Evolutionary conservation across 345 rosid genomes (phyloP).

Genomic region (Populus alba): DNA sequence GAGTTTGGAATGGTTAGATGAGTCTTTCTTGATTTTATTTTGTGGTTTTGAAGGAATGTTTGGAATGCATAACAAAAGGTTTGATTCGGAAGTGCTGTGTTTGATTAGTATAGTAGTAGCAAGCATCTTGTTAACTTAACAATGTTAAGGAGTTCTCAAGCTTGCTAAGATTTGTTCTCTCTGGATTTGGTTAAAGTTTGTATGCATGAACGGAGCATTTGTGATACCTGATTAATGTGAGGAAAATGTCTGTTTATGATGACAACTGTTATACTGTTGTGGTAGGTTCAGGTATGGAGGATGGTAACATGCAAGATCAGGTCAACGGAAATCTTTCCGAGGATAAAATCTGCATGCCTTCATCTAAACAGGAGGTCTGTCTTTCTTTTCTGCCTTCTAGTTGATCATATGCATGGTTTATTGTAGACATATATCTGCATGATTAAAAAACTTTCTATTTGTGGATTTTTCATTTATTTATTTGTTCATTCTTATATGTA

Average conservation of each 20-base stretch:
- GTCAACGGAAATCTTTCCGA: conserved; percentile 41
- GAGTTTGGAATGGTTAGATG: background rate
- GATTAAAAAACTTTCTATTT: background rate
- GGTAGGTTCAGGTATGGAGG: conserved; percentile 42
- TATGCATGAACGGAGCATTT: background rate
- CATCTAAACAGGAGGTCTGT: conserved; percentile 64
- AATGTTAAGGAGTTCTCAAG: background rate
- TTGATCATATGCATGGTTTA: background rate
- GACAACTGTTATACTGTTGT: background rate
- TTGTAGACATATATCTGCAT: conserved; percentile 5
- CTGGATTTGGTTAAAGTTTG: background rate
- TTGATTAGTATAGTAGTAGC: background rate
- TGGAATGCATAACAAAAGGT: background rate
- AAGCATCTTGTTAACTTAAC: background rate
- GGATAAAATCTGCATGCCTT: conserved; percentile 48
- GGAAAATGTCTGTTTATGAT: background rate
- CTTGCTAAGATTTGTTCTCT: background rate
- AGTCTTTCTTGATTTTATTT: too few relatives aligned
- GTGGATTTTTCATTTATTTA: background rate
- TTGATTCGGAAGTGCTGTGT: too few relatives aligned
- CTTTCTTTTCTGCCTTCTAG: background rate
- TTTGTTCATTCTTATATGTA: conserved; percentile 6
- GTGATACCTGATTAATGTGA: background rate
- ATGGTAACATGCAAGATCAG: conserved; percentile 46
- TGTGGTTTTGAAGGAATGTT: background rate